Conservation (phyloP, 495 filamentous ascomycete genomes). For the Tuber indicum region DNA sequence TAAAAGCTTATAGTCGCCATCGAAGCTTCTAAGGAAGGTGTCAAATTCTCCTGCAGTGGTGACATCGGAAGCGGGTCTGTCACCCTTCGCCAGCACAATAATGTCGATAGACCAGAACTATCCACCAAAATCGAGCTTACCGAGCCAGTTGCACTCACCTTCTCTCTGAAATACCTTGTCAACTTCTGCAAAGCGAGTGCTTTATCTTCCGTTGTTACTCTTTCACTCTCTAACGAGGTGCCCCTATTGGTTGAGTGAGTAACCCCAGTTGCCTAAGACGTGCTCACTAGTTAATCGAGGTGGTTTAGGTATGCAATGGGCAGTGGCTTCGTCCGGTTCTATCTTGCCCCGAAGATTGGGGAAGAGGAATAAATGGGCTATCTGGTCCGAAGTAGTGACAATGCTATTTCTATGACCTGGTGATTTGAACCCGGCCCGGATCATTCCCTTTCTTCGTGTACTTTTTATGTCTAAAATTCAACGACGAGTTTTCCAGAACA, state of each 20-base stretch:
- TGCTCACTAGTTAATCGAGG: not conserved
- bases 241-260: slow-evolving; percentile 77
- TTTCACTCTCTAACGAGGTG: slow-evolving; percentile 92
- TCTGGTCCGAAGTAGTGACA: not conserved
- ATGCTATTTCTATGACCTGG: not conserved
- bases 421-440: not conserved
- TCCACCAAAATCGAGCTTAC: slow-evolving; percentile 83
- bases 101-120: slow-evolving; percentile 81
- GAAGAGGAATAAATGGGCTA: slow-evolving; percentile 69
- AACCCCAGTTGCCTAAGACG: not conserved
- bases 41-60: slow-evolving; percentile 89
- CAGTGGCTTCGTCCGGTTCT: slow-evolving; percentile 90
- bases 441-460: not conserved
- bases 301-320: slow-evolving; percentile 57
- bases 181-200: slow-evolving; percentile 98
- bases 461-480: not conserved
- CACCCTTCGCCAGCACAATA: slow-evolving; percentile 79
- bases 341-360: slow-evolving; percentile 93
- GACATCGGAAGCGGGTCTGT: slow-evolving; percentile 95
- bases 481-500: not conserved
- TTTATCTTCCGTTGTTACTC: slow-evolving; percentile 72
- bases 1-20: slow-evolving; percentile 63
- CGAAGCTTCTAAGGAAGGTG: slow-evolving; percentile 92
- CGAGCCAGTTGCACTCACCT: slow-evolving; percentile 91
- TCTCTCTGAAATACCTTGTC: slow-evolving; percentile 98